Evolutionary conservation across 371 early-diverging fungal species (phyloP).

Genomic region (Umbelopsis sp.): DNA sequence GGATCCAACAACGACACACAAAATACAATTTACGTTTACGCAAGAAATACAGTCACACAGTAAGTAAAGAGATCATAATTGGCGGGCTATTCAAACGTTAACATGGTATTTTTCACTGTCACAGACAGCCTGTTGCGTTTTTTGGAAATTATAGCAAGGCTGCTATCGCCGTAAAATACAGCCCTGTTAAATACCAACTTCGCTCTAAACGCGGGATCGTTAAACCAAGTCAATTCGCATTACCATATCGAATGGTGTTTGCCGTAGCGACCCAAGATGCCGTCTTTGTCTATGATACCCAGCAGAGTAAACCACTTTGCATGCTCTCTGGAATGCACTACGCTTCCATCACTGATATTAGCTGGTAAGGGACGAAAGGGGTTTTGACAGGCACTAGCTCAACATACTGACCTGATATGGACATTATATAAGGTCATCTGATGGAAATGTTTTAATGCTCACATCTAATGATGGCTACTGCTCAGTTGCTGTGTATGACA

Average conservation of each 20-base stretch:
- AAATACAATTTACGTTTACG: conserved; percentile 54
- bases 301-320: conserved; percentile 72
- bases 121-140: conserved; percentile 69
- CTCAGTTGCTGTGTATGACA: conserved; percentile 78
- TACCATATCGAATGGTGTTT: conserved; percentile 81
- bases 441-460: conserved; percentile 75
- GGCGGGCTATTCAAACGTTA: neutral
- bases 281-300: conserved; percentile 88
- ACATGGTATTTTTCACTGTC: neutral
- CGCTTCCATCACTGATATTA: conserved; percentile 85
- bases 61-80: conserved; percentile 25
- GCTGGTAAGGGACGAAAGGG: conserved; percentile 62
- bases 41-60: conserved; percentile 45
- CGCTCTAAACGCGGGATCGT: conserved; percentile 25
- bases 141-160: conserved; percentile 79
- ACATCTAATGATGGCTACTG: conserved; percentile 92
- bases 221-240: conserved; percentile 39
- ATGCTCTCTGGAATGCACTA: conserved; percentile 85
- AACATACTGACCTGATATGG: conserved; percentile 5
- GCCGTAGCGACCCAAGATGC: conserved; percentile 88
- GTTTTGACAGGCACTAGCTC: neutral
- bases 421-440: conserved; percentile 57
- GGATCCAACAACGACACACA: conserved; percentile 17
- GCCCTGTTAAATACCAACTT: conserved; percentile 57
- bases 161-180: conserved; percentile 80